These are phyloP conservation scores for Gossypium aridum DNA, from an alignment of 441 rosid genomes.

Conservation along the genomic window DNA sequence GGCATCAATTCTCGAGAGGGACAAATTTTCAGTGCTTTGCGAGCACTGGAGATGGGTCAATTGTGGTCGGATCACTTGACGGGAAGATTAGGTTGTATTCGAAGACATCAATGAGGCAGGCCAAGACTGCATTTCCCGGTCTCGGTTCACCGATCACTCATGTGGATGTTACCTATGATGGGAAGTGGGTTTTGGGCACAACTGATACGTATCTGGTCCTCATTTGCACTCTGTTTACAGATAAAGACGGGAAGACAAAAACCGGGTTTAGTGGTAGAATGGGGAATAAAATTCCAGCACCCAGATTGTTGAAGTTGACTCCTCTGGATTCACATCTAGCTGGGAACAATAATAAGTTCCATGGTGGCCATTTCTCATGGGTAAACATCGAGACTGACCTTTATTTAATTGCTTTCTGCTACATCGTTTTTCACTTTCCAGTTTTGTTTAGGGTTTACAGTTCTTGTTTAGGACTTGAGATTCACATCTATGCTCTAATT, in stretches of 20 bases:
- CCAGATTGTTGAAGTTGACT: conserved; percentile 64
- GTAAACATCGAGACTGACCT: conserved; percentile 26
- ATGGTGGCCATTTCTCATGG: conserved; percentile 73
- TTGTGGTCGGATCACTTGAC: conserved; percentile 61
- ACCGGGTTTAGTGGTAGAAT: conserved; percentile 64
- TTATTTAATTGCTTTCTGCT: too few relatives aligned
- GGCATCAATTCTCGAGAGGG: conserved; percentile 72
- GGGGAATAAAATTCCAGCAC: conserved; percentile 74
- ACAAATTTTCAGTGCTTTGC: conserved; percentile 77
- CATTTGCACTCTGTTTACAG: conserved; percentile 62
- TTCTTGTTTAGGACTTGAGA: not conserved
- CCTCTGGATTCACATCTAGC: conserved; percentile 72
- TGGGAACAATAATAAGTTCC: conserved; percentile 55
- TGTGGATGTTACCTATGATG: conserved; percentile 66
- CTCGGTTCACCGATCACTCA: conserved; percentile 71
- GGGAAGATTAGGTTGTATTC: conserved; percentile 74
- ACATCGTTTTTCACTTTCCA: not conserved
- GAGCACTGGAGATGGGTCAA: conserved; percentile 65
- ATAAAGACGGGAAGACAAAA: conserved; percentile 64
- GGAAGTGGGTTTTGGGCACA: conserved; percentile 69
- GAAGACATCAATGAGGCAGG: conserved; percentile 59
- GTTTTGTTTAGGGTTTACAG: not conserved
- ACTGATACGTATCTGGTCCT: conserved; percentile 62
- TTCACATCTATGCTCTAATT: not conserved
- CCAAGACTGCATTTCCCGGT: conserved; percentile 73